Conservation (phyloP, 2,329 filamentous ascomycete species). For the Pseudofabraea citricarpa region DNA sequence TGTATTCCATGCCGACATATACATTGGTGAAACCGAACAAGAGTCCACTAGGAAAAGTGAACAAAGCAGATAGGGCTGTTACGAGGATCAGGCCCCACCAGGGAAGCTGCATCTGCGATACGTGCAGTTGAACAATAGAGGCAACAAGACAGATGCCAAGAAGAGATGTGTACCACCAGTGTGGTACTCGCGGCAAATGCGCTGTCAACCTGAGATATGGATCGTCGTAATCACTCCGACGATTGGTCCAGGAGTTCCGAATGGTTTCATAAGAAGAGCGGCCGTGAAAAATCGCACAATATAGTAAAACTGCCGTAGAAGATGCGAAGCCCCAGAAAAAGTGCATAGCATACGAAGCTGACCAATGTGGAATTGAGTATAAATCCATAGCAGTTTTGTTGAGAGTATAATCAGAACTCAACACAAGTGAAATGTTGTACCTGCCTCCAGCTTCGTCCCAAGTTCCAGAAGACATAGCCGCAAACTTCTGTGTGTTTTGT, state of each 20-base stretch:
- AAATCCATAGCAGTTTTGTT: conserved; percentile 50
- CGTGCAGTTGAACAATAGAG: conserved; percentile 23
- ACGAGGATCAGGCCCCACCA: conserved; percentile 29
- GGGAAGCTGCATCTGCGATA: conserved; percentile 22
- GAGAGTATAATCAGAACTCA: conserved; percentile 22
- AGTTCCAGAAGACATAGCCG: conserved; percentile 65
- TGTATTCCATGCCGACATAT: conserved; percentile 25
- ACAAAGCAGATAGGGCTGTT: conserved; percentile 18
- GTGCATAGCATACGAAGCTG: conserved; percentile 25
- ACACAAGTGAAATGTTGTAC: conserved; percentile 24
- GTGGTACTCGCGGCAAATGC: conserved; percentile 21
- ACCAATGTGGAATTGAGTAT: conserved; percentile 44
- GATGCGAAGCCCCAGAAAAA: conserved; percentile 31
- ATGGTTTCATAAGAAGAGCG: conserved; percentile 16
- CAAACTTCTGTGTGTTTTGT: conserved; percentile 31
- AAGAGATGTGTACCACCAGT: conserved; percentile 27
- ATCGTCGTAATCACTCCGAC: conserved; percentile 22
- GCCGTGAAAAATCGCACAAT: conserved; percentile 25
- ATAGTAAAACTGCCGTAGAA: conserved; percentile 26
- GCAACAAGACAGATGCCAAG: conserved; percentile 20
- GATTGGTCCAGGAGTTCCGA: conserved; percentile 15
- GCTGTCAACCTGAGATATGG: conserved; percentile 27
- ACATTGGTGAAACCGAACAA: conserved; percentile 26
- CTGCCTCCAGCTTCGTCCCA: conserved; percentile 36
- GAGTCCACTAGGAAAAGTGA: conserved; percentile 27